phyloP scores from a whole-genome alignment of 805 yeast genomes.

The Metschnikowia gelsemii region DNA sequence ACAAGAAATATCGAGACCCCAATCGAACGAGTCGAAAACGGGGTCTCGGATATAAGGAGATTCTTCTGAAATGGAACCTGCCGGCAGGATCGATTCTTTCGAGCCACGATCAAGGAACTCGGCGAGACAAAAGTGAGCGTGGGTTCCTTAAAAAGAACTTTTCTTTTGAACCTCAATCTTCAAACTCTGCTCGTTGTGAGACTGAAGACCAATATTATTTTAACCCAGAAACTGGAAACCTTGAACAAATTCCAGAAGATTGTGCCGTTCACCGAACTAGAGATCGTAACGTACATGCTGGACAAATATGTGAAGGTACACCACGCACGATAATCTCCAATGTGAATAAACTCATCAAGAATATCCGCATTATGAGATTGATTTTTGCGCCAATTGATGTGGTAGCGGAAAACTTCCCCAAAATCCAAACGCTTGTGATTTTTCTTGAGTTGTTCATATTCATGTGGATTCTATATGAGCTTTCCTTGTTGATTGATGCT shows the following conservation, averaged over 20 bases:
- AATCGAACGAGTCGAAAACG: too few relatives aligned
- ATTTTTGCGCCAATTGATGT: constrained; percentile 43
- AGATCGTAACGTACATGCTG: not conserved
- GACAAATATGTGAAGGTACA: constrained; percentile 4
- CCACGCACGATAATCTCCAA: constrained; percentile 21
- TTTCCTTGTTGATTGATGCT: constrained; percentile 42
- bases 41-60: constrained; percentile 23
- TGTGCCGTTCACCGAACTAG: not conserved
- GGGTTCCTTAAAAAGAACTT: not conserved
- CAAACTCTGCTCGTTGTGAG: too few relatives aligned
- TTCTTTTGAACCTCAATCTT: too few relatives aligned
- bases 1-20: not conserved
- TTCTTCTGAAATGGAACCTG: constrained; percentile 34
- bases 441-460: constrained; percentile 38
- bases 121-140: not conserved
- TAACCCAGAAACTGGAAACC: constrained; percentile 34
- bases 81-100: constrained; percentile 19
- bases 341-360: constrained; percentile 34
- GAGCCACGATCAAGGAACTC: constrained; percentile 19
- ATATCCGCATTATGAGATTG: constrained; percentile 35
- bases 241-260: constrained; percentile 20
- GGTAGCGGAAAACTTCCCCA: constrained; percentile 37
- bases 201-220: constrained; percentile 30
- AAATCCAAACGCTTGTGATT: constrained; percentile 40
- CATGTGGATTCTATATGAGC: constrained; percentile 43